Conservation (phyloP, 768 basidiomycete genomes). For the Rhodotorula diobovata region DNA sequence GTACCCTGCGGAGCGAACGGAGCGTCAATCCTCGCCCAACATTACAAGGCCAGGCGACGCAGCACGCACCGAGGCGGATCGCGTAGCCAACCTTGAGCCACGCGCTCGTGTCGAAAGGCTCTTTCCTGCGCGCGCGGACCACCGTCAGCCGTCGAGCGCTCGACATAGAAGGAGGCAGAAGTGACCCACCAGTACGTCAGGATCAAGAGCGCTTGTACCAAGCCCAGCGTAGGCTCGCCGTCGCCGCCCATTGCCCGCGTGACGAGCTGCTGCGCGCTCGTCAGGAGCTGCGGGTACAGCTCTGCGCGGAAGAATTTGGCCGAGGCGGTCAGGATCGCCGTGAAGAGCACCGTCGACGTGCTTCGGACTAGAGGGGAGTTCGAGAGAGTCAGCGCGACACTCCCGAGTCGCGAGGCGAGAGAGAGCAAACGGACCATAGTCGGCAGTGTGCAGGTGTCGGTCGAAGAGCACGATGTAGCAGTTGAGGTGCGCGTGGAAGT, state of each 20-base stretch:
- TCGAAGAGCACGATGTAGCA: conserved; percentile 27
- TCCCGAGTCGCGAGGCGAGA: no score
- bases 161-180: no score
- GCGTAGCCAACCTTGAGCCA: conserved; percentile 26
- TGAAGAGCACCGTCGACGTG: conserved; percentile 29
- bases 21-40: neutral
- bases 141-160: no score
- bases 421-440: neutral
- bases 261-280: conserved; percentile 22
- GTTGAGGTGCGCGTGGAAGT: conserved; percentile 18
- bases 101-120: conserved; percentile 2
- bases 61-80: conserved; percentile 6
- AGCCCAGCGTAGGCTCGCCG: conserved; percentile 1
- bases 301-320: conserved; percentile 36
- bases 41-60: neutral
- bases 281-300: conserved; percentile 15
- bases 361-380: neutral
- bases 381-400: neutral
- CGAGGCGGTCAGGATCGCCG: conserved; percentile 31
- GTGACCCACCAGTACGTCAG: conserved; percentile 23
- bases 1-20: neutral
- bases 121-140: neutral
- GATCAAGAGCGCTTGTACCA: conserved; percentile 21
- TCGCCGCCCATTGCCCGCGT: conserved; percentile 15
- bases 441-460: conserved; percentile 15